phyloP scores from a whole-genome alignment of 495 filamentous ascomycete species.

The Glonium stellatum region DNA sequence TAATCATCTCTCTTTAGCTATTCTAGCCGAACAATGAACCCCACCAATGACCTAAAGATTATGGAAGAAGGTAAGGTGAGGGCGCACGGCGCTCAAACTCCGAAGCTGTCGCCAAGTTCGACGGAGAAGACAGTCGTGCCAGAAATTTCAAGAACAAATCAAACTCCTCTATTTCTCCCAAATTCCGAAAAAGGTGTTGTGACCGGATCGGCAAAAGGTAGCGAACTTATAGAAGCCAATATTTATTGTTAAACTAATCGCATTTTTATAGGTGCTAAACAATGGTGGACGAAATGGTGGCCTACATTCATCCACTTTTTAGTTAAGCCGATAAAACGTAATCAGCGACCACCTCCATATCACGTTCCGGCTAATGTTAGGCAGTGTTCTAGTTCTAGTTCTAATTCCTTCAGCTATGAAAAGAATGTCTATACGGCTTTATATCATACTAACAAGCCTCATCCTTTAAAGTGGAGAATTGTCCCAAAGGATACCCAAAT shows the following conservation, averaged over 20 bases:
- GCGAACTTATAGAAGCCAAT: neutral
- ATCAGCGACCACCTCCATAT: neutral
- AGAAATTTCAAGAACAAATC: neutral
- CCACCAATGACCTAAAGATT: neutral
- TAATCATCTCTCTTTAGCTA: neutral
- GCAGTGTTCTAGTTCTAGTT: neutral
- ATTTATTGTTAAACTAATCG: neutral
- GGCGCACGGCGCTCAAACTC: neutral
- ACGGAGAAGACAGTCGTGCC: neutral
- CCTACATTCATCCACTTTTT: neutral
- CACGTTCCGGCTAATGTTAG: neutral
- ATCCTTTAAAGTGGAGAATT: conserved; percentile 8
- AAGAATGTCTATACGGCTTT: neutral
- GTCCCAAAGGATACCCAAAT: conserved; percentile 24
- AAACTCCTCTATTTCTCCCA: neutral
- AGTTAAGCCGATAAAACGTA: neutral
- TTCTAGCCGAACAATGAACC: neutral
- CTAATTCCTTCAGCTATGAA: neutral
- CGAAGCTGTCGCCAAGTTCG: neutral
- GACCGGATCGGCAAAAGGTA: neutral
- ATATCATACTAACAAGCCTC: neutral
- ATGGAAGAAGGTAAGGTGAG: neutral
- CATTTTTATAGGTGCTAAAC: neutral
- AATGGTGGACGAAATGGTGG: neutral
- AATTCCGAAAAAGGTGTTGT: neutral